phyloP scores from a whole-genome alignment of 1,139 yeast genomes.

The Yamadazyma atlantica region DNA sequence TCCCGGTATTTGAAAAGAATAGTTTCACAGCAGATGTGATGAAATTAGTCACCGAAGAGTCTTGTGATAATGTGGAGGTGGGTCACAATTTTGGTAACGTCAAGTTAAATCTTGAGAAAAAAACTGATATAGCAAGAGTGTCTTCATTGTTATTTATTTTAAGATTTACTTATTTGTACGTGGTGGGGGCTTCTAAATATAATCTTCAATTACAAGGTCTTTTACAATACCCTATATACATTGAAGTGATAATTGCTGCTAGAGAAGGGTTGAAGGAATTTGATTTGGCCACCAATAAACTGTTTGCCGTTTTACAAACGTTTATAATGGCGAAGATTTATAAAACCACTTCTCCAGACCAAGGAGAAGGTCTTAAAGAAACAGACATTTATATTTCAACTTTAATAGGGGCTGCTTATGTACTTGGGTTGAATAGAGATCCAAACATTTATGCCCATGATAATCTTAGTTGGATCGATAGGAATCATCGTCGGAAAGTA shows the following conservation, averaged over 20 bases:
- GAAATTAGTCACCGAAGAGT: conserved; percentile 12
- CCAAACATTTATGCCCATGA: conserved; percentile 35
- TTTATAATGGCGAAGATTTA: conserved; percentile 30
- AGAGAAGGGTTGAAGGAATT: conserved; percentile 37
- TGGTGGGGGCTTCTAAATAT: conserved; percentile 12
- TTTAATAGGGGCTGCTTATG: conserved; percentile 47
- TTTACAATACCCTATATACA: conserved; percentile 25
- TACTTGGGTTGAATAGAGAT: conserved; percentile 55
- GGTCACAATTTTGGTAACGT: not conserved
- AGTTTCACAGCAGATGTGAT: conserved; percentile 20
- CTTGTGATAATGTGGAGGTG: conserved; percentile 6
- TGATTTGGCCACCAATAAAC: conserved; percentile 37
- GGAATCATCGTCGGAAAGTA: conserved; percentile 49
- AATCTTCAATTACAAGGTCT: conserved; percentile 1
- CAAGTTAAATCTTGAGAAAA: conserved; percentile 21
- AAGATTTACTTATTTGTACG: conserved; percentile 27
- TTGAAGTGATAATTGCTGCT: conserved; percentile 30
- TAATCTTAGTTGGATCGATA: conserved; percentile 23
- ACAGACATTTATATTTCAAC: conserved; percentile 10
- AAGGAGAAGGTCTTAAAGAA: conserved; percentile 34
- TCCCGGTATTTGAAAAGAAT: conserved; percentile 48
- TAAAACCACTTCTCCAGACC: conserved; percentile 30
- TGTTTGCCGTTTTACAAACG: conserved; percentile 49
- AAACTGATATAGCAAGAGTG: conserved; percentile 26
- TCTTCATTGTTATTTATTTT: conserved; percentile 25